phyloP scores from a whole-genome alignment of 2,329 filamentous ascomycete genomes.

The Stemphylium vesicarium region DNA sequence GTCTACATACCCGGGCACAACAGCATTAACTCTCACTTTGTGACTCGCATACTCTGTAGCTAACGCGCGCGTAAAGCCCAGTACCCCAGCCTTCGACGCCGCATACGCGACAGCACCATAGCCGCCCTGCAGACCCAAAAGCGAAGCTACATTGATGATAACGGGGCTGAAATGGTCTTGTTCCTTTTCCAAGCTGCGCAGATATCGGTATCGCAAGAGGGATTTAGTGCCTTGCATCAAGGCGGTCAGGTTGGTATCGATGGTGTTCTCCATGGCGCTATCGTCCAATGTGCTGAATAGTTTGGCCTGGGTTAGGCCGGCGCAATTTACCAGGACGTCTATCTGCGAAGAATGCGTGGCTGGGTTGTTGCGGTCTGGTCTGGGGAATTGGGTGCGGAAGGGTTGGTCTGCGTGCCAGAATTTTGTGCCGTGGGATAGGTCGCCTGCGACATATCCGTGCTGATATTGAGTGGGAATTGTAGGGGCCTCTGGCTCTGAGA shows the following conservation, averaged over 20 bases:
- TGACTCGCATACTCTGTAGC: constrained; percentile 66
- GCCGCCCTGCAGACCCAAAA: constrained; percentile 73
- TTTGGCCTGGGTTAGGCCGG: constrained; percentile 71
- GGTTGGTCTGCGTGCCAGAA: constrained; percentile 31
- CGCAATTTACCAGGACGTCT: constrained; percentile 76
- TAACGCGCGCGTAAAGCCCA: constrained; percentile 73
- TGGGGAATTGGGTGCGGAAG: constrained; percentile 10
- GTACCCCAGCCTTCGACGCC: constrained; percentile 79
- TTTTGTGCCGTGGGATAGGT: constrained; percentile 23
- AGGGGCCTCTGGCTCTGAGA: no score
- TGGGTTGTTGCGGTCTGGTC: not conserved
- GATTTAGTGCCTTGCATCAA: constrained; percentile 68
- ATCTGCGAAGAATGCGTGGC: constrained; percentile 18
- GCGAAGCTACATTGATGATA: constrained; percentile 82
- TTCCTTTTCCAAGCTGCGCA: constrained; percentile 16
- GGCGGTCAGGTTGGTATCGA: constrained; percentile 73
- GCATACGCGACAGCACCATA: constrained; percentile 76
- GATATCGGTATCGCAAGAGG: constrained; percentile 48
- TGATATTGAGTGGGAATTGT: not conserved
- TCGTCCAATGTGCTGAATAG: constrained; percentile 65
- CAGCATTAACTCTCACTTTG: constrained; percentile 76
- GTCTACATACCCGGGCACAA: constrained; percentile 82
- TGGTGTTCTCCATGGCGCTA: constrained; percentile 60
- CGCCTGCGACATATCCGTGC: constrained; percentile 37
- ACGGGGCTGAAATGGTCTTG: constrained; percentile 41